Evolutionary conservation across 2,329 filamentous ascomycete genomes (phyloP), one percentile per base, ranked within the genome.

Genomic region (Aureobasidium mangrovei): DNA sequence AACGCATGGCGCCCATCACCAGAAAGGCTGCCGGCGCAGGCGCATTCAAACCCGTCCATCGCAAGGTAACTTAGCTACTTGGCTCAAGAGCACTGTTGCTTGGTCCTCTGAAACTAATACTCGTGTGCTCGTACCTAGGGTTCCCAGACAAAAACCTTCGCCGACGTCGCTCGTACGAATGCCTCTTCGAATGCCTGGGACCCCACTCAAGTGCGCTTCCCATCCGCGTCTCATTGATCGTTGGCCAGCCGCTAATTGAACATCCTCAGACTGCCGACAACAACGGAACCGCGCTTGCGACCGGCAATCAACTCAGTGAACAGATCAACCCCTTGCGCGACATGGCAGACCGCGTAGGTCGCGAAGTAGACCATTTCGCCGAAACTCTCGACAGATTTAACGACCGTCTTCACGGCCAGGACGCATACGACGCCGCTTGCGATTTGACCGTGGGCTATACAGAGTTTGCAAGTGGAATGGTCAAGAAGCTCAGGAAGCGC

Each of bases 311-410:
- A 58, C 70, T 77, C 24, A 71, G 72, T 53, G 72, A 79, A 61
- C 74, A 76, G 32, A 68, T 84, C 31, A 77, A 80, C 60, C 81
- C 81, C 18, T 71, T 86, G 59, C 80, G 81, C 66, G 76, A 79
- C 59, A 81, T 83, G 61, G 82, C 82, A 57, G 80, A 88, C 60
- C 78, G 80, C 41, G 82, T 88, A 32, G 86, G 86, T 48, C 82
- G 84, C 58, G 89, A 95, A 69, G 88, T 95, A 56, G 89, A 95
- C 71, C 79, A 82, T 42, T 96, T 96, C 66, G 90, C 91, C 36
- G 85, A 86, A 65, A 81, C 82, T 49, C 78, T 96, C 26, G 91
- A 96, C 70, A 79, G 82, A 53, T 91, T 90, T 68, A 78, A 74
- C 61, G 77, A 68, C 62, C 74, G 63, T 63, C 73, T 60, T 70